Conservation (phyloP, 495 filamentous ascomycete species). For the Trichoderma orchidacearum region DNA sequence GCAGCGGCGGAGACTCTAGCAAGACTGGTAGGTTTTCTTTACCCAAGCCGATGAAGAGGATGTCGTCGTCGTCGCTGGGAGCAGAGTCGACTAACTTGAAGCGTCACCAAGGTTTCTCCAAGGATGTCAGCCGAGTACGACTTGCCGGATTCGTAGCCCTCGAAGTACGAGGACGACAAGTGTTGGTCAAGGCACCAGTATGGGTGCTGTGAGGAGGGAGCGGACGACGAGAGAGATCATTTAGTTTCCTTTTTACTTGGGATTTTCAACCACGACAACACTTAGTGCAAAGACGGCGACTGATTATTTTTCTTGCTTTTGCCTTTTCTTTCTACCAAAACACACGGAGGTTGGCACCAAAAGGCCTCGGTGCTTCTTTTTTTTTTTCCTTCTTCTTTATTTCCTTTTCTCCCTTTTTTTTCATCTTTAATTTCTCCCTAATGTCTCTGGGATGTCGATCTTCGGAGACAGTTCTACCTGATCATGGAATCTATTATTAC, state of each 20-base stretch:
- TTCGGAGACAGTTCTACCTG: background rate
- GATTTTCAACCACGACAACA: background rate
- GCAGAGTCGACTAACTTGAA: constrained; percentile 7
- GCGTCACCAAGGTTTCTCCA: constrained; percentile 15
- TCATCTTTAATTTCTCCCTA: background rate
- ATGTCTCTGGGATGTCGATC: background rate
- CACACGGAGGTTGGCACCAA: too few species aligned
- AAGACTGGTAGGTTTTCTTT: constrained; percentile 13
- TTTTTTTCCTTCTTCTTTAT: background rate
- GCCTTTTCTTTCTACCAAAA: background rate
- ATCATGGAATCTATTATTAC: too few species aligned
- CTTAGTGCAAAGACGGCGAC: too few species aligned
- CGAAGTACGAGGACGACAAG: constrained; percentile 70
- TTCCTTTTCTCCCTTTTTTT: background rate
- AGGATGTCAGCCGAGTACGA: constrained; percentile 45
- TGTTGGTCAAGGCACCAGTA: constrained; percentile 84
- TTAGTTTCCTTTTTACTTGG: background rate
- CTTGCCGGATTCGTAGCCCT: constrained; percentile 77
- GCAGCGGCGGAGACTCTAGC: constrained; percentile 14
- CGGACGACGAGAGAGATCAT: background rate
- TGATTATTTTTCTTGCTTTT: constrained; percentile 7
- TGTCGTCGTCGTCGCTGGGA: constrained; percentile 3
- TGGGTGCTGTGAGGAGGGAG: constrained; percentile 39
- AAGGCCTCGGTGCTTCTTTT: background rate
- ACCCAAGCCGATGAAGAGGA: too few species aligned